Percentiles rank a stretch among this genome's conserved stretches.
phyloP scores from a whole-genome alignment of 2,329 filamentous ascomycete species.

The Penicillium polonicum region DNA sequence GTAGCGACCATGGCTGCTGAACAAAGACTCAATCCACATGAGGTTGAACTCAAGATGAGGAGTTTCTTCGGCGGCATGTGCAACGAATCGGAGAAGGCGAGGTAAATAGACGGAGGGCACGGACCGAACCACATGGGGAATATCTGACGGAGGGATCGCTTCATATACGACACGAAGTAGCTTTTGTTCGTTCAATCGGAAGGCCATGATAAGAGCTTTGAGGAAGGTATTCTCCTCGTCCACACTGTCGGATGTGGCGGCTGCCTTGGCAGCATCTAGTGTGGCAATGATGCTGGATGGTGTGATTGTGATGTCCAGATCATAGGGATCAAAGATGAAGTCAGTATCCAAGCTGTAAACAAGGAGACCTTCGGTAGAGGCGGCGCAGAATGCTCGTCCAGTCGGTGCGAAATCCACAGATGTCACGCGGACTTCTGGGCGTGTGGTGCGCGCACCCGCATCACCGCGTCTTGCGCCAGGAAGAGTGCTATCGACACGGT shows the following conservation, averaged over 20 bases:
- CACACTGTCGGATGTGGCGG: conserved; percentile 48
- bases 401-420: conserved; percentile 85
- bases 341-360: conserved; percentile 87
- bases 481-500: conserved; percentile 73
- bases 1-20: conserved; percentile 81
- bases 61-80: conserved; percentile 80
- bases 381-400: conserved; percentile 87
- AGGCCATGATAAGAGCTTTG: conserved; percentile 94
- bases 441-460: conserved; percentile 71
- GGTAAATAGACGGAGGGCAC: conserved; percentile 84
- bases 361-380: conserved; percentile 88
- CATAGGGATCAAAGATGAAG: conserved; percentile 90
- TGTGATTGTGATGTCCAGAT: conserved; percentile 91
- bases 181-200: conserved; percentile 83
- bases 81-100: conserved; percentile 81
- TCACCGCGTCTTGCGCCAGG: conserved; percentile 88
- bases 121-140: conserved; percentile 73
- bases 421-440: conserved; percentile 80
- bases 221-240: conserved; percentile 73
- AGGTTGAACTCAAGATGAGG: conserved; percentile 95
- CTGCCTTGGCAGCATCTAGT: conserved; percentile 50
- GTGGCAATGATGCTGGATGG: conserved; percentile 80
- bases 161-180: conserved; percentile 85
- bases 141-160: conserved; percentile 70
- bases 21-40: conserved; percentile 79